A percentile compares a stretch with the other conserved stretches of the same genome.
Conservation (phyloP, 306 rosid species). For the Trifolium dubium region DNA sequence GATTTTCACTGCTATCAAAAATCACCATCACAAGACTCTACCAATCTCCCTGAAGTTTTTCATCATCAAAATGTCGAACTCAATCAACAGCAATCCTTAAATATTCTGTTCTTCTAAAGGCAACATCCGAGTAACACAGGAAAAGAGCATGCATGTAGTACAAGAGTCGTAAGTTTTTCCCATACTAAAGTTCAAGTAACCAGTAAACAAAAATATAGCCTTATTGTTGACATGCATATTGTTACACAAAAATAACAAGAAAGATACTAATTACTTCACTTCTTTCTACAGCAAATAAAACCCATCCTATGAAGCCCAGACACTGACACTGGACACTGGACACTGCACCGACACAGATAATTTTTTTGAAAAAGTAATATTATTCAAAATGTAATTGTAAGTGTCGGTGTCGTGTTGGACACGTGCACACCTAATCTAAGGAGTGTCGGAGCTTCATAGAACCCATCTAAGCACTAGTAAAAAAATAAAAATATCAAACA, state of each 20-base stretch:
- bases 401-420: no score
- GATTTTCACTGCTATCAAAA: conserved; percentile 10
- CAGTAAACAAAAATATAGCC: conserved; percentile 15
- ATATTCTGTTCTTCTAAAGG: conserved; percentile 16
- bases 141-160: conserved; percentile 23
- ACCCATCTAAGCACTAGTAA: conserved; percentile 25
- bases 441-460: no score
- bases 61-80: conserved; percentile 16
- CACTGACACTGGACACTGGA: no score
- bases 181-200: conserved; percentile 15
- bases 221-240: neutral
- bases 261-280: conserved; percentile 15
- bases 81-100: conserved; percentile 4
- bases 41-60: conserved; percentile 33
- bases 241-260: neutral
- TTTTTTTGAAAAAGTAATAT: no score
- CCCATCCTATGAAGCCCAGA: no score
- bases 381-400: no score
- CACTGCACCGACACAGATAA: no score
- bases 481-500: conserved; percentile 19
- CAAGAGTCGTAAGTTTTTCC: conserved; percentile 19
- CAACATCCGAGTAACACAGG: conserved; percentile 19
- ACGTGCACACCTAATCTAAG: no score
- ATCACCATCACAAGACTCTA: conserved; percentile 29
- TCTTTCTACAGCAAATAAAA: conserved; percentile 22